Evolutionary conservation across 345 rosid genomes (phyloP).

Genomic region (Ailanthus altissimus): DNA sequence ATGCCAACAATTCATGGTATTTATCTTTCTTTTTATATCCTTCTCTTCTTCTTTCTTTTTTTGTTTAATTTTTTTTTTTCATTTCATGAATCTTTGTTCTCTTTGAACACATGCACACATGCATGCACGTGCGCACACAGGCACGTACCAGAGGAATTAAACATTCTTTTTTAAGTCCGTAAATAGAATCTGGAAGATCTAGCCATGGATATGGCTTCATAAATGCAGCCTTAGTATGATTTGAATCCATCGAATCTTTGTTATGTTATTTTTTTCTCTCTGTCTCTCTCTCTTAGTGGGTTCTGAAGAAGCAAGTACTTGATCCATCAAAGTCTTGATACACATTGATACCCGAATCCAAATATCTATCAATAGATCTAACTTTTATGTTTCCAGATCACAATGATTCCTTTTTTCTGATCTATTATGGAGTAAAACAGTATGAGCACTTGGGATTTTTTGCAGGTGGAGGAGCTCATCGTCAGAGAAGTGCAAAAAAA

Average conservation of each 20-base stretch:
- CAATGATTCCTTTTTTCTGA: background rate
- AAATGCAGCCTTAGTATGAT: too few species aligned
- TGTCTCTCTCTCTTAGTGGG: conserved; percentile 17
- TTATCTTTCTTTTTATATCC: background rate
- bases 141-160: background rate
- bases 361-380: conserved; percentile 29
- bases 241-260: background rate
- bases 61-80: background rate
- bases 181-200: conserved; percentile 31
- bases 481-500: conserved; percentile 70
- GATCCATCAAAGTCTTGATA: conserved; percentile 31
- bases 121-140: too few species aligned
- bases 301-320: conserved; percentile 15
- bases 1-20: conserved; percentile 51
- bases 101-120: background rate
- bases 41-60: background rate
- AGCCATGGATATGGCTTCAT: conserved; percentile 23
- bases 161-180: background rate
- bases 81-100: background rate
- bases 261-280: background rate
- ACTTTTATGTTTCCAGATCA: conserved; percentile 12
- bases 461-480: conserved; percentile 82
- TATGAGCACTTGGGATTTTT: conserved; percentile 4
- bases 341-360: conserved; percentile 28
- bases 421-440: background rate